Evolutionary conservation across 169 alveolate genomes (phyloP).

Genomic region (Plasmodium falciparum): DNA sequence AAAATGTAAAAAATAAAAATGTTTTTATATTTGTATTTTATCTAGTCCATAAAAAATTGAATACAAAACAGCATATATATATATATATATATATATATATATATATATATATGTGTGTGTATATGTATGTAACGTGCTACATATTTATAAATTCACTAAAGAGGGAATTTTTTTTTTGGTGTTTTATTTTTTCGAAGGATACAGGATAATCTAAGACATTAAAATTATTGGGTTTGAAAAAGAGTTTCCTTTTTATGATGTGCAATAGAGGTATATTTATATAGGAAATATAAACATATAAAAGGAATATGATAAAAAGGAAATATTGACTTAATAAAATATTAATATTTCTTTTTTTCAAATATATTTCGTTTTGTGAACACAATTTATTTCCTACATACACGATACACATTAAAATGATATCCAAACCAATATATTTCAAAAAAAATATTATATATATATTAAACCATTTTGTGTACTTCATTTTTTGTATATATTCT

Average conservation of each 20-base stretch:
- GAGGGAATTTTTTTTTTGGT: neutral
- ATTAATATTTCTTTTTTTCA: constrained; percentile 23
- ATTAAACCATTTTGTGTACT: constrained; percentile 21
- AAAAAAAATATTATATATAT: constrained; percentile 31
- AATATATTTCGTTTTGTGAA: constrained; percentile 7
- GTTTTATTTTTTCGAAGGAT: neutral
- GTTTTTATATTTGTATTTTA: too few species aligned
- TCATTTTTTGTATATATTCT: constrained; percentile 21
- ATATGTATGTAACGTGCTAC: neutral
- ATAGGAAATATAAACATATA: constrained; percentile 34
- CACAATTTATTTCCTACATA: constrained; percentile 27
- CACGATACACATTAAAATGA: constrained; percentile 42
- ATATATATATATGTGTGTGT: too few species aligned
- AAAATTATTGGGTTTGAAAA: constrained; percentile 9
- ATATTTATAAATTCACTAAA: constrained; percentile 2
- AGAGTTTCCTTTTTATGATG: neutral
- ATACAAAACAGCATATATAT: too few species aligned
- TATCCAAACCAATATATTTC: constrained; percentile 43
- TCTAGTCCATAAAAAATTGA: too few species aligned
- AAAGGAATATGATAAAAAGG: constrained; percentile 11
- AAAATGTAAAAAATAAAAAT: too few species aligned
- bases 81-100: too few species aligned
- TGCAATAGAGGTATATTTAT: constrained; percentile 47
- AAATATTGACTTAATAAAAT: constrained; percentile 11
- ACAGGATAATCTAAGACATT: constrained; percentile 3